These are phyloP conservation scores for Simplicillium aogashimaense DNA, from an alignment of 2,329 filamentous ascomycete genomes.

Conservation along the genomic window DNA sequence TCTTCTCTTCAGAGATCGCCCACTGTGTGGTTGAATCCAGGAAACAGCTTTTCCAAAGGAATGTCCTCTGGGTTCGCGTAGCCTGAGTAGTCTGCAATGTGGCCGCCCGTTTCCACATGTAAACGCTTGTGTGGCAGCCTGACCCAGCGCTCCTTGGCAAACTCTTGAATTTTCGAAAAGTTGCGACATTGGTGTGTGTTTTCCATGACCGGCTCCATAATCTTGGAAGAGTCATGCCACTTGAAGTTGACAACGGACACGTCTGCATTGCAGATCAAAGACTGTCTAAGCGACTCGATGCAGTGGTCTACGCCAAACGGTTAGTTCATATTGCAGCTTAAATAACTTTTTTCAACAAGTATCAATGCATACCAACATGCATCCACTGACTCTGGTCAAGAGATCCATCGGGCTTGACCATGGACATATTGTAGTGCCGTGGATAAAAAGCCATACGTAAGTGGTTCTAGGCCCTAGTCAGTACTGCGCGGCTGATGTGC, in stretches of 20 bases:
- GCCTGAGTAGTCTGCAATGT: too few species aligned
- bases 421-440: slow-evolving; percentile 5
- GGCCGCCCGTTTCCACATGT: slow-evolving; percentile 2
- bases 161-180: slow-evolving; percentile 5
- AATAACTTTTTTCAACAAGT: not conserved
- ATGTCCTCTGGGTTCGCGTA: too few species aligned
- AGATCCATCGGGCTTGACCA: slow-evolving; percentile 4
- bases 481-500: not conserved
- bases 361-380: slow-evolving; percentile 3
- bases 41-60: too few species aligned
- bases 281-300: slow-evolving; percentile 6
- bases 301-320: slow-evolving; percentile 4
- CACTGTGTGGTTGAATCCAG: too few species aligned
- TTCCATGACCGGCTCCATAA: slow-evolving; percentile 1
- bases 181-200: slow-evolving; percentile 6
- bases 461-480: slow-evolving; percentile 2
- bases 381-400: slow-evolving; percentile 4
- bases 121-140: not conserved
- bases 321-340: not conserved
- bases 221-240: not conserved
- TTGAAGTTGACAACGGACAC: slow-evolving; percentile 3
- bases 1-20: too few species aligned
- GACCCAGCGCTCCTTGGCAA: not conserved
- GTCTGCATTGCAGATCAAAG: slow-evolving; percentile 6
- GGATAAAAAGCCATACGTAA: slow-evolving; percentile 4